These are phyloP conservation scores for Straminergon stramineum DNA, from an alignment of 225 moss, liverwort and hornwort genomes.

Conservation along the genomic window DNA sequence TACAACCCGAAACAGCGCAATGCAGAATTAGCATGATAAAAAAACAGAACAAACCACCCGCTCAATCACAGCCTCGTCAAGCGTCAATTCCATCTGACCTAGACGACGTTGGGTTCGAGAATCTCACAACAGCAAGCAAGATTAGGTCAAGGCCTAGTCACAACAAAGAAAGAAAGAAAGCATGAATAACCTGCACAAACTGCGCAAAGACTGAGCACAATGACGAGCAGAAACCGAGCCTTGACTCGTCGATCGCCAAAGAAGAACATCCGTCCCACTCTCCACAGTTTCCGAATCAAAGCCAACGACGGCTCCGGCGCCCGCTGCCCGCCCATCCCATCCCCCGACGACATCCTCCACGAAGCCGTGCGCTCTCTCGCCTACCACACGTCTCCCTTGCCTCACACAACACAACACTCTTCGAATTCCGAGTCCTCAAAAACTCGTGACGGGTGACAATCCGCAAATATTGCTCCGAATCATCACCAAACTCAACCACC, in stretches of 20 bases:
- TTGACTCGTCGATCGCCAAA: constrained; percentile 48
- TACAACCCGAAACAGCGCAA: neutral
- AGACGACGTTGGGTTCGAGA: neutral
- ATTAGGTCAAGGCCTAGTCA: neutral
- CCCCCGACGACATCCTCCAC: constrained; percentile 15
- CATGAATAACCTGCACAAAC: constrained; percentile 18
- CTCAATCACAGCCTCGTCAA: neutral
- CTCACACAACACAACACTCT: neutral
- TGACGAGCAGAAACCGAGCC: constrained; percentile 22
- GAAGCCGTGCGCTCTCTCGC: neutral
- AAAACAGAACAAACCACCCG: neutral
- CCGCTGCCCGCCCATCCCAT: constrained; percentile 4
- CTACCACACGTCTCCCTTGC: neutral
- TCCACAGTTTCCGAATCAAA: constrained; percentile 71
- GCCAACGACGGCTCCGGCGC: constrained; percentile 50
- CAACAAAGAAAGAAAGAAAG: neutral
- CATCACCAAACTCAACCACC: neutral
- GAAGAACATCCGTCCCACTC: constrained; percentile 71
- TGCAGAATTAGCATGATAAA: neutral
- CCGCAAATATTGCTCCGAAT: neutral
- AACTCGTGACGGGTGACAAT: neutral
- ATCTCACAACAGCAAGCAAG: neutral
- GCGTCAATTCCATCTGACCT: neutral
- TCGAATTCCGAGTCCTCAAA: neutral
- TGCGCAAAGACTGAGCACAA: constrained; percentile 23